A percentile compares a stretch with the other conserved stretches of the same genome.
These are phyloP conservation scores for Knoxdaviesia proteae DNA, from an alignment of 2,329 filamentous ascomycete genomes.

Conservation along the genomic window DNA sequence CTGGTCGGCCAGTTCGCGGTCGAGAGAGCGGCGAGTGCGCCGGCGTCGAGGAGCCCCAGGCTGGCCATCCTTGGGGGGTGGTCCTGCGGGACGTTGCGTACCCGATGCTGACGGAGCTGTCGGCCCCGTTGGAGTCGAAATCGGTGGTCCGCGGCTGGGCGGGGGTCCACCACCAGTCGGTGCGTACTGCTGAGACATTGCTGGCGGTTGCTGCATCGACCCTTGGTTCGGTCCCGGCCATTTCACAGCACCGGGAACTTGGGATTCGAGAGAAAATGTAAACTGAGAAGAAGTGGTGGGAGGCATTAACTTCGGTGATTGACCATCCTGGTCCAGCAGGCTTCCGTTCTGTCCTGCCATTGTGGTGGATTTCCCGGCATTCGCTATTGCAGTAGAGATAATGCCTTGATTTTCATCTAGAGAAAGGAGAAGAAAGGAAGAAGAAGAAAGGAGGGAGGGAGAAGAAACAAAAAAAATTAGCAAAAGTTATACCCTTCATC, in stretches of 20 bases:
- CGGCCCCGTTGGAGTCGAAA: too few species aligned
- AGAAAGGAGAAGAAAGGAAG: background rate
- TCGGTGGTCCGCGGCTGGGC: too few species aligned
- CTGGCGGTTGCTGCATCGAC: constrained; percentile 9
- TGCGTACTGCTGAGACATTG: constrained; percentile 1
- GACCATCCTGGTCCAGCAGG: constrained; percentile 45
- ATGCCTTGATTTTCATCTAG: constrained; percentile 41
- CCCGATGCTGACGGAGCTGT: too few species aligned
- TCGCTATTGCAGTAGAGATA: constrained; percentile 81
- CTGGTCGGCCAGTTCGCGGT: constrained; percentile 52
- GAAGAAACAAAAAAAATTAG: too few species aligned
- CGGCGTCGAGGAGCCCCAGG: constrained; percentile 19
- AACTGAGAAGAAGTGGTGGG: constrained; percentile 69
- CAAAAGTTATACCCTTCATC: too few species aligned
- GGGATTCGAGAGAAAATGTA: constrained; percentile 88
- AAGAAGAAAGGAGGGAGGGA: background rate
- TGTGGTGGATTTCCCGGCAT: constrained; percentile 50
- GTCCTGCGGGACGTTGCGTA: too few species aligned
- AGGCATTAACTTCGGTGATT: constrained; percentile 25
- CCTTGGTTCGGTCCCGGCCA: constrained; percentile 36
- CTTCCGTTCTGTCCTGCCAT: constrained; percentile 54
- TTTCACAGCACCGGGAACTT: constrained; percentile 58
- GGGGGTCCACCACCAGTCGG: too few species aligned
- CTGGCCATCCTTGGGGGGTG: constrained; percentile 7
- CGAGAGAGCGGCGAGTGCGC: constrained; percentile 43